A percentile compares a stretch with the other conserved stretches of the same genome.
Evolutionary conservation across 345 rosid genomes (phyloP).

Genomic region (Gossypium sturtianum): DNA sequence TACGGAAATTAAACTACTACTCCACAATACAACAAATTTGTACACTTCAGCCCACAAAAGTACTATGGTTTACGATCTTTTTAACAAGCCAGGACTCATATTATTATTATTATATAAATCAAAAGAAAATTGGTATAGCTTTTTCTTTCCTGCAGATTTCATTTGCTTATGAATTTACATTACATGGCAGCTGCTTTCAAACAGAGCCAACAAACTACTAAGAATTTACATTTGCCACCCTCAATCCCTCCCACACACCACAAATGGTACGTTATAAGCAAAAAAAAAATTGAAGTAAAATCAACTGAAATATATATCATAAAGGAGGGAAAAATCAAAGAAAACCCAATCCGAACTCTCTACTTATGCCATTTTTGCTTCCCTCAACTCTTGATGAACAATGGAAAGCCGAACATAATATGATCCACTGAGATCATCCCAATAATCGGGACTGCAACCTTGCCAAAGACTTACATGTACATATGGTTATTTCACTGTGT

Average conservation of each 20-base stretch:
- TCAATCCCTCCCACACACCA: conserved; percentile 35
- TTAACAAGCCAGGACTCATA: not conserved
- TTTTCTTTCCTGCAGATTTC: conserved; percentile 13
- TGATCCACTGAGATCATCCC: conserved; percentile 26
- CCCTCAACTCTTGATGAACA: conserved; percentile 16
- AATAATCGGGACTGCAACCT: conserved; percentile 20
- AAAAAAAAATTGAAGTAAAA: conserved; percentile 8
- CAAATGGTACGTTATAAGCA: conserved; percentile 21
- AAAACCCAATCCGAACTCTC: conserved; percentile 27
- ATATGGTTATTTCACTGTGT: conserved; percentile 18
- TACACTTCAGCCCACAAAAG: not conserved
- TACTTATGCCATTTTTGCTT: conserved; percentile 21
- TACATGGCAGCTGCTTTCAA: conserved; percentile 25
- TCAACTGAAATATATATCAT: not conserved
- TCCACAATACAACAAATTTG: too few relatives aligned
- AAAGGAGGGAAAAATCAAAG: not conserved
- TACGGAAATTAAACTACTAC: too few relatives aligned
- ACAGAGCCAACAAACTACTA: conserved; percentile 38
- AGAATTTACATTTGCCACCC: conserved; percentile 57
- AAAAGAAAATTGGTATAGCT: conserved; percentile 3
- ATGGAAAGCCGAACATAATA: not conserved
- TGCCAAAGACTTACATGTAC: conserved; percentile 29
- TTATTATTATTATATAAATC: conserved; percentile 4
- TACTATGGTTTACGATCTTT: not conserved
- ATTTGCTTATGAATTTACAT: conserved; percentile 33